Conservation (phyloP, 192 early-diverging fungal species). For the Coemansia sp. region DNA sequence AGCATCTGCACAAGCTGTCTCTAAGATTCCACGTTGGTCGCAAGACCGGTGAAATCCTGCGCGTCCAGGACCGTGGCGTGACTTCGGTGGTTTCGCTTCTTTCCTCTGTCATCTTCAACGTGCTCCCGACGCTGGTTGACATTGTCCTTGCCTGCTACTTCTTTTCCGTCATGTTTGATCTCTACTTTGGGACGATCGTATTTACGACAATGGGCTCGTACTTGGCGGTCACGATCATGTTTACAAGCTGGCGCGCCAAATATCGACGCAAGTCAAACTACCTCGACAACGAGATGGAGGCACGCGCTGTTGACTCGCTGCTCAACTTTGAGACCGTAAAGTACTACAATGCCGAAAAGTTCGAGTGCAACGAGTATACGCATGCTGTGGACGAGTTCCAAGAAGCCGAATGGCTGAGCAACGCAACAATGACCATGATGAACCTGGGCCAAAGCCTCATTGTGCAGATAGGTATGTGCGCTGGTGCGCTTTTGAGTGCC, state of each 20-base stretch:
- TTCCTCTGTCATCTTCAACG: slow-evolving; percentile 83
- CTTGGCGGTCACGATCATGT: slow-evolving; percentile 72
- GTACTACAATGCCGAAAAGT: slow-evolving; percentile 89
- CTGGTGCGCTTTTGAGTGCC: slow-evolving; percentile 81
- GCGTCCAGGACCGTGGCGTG: slow-evolving; percentile 69
- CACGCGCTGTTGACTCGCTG: slow-evolving; percentile 88
- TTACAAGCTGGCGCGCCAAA: slow-evolving; percentile 86
- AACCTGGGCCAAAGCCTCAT: slow-evolving; percentile 86
- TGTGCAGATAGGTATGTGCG: slow-evolving; percentile 79
- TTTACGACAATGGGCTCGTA: slow-evolving; percentile 86
- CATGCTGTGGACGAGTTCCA: slow-evolving; percentile 78
- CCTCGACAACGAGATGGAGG: slow-evolving; percentile 80
- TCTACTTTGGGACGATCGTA: slow-evolving; percentile 79
- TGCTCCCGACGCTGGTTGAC: slow-evolving; percentile 85
- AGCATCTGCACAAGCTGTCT: slow-evolving; percentile 85
- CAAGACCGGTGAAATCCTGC: slow-evolving; percentile 92
- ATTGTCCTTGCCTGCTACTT: slow-evolving; percentile 80
- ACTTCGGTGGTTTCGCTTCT: slow-evolving; percentile 71
- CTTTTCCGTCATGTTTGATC: slow-evolving; percentile 65
- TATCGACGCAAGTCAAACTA: slow-evolving; percentile 82
- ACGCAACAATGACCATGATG: slow-evolving; percentile 71
- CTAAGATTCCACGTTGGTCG: slow-evolving; percentile 90
- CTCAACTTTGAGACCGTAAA: slow-evolving; percentile 99
- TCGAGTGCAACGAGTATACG: slow-evolving; percentile 78
- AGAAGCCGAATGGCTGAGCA: slow-evolving; percentile 80